These are phyloP conservation scores for Rhynchospora tenuis DNA, from an alignment of 176 grass and related monocot species.

Conservation along the genomic window DNA sequence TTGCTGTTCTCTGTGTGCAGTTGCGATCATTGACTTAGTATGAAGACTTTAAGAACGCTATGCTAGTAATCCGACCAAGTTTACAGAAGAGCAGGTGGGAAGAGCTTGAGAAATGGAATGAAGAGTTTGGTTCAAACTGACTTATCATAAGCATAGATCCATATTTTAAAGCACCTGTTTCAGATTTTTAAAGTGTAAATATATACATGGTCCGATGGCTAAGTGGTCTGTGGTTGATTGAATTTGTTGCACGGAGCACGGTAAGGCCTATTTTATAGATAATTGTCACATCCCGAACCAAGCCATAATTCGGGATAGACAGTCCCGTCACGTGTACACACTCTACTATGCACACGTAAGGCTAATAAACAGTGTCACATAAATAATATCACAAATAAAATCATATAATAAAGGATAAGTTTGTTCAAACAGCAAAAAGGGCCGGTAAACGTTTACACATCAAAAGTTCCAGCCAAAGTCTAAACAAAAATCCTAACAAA, in stretches of 20 bases:
- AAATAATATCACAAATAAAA: no score
- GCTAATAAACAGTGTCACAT: no score
- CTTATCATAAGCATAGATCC: neutral
- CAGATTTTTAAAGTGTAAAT: neutral
- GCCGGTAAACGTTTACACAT: no score
- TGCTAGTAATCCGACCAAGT: constrained; percentile 68
- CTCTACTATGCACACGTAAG: no score
- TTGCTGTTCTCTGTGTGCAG: constrained; percentile 25
- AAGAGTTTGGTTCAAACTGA: constrained; percentile 80
- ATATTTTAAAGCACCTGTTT: neutral
- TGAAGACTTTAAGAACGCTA: constrained; percentile 69
- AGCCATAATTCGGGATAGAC: no score
- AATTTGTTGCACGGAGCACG: constrained; percentile 15
- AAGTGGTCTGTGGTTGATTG: neutral
- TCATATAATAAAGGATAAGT: no score
- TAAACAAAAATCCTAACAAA: no score
- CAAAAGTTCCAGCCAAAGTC: no score
- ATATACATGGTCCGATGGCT: neutral
- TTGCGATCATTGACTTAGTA: constrained; percentile 62
- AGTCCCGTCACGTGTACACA: no score
- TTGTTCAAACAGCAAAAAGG: no score
- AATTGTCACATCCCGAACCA: no score
- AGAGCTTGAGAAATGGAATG: constrained; percentile 84
- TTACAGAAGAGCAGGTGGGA: constrained; percentile 92
- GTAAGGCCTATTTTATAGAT: neutral